Evolutionary conservation across 2,329 filamentous ascomycete species (phyloP).

Genomic region (Aspergillus sp.): DNA sequence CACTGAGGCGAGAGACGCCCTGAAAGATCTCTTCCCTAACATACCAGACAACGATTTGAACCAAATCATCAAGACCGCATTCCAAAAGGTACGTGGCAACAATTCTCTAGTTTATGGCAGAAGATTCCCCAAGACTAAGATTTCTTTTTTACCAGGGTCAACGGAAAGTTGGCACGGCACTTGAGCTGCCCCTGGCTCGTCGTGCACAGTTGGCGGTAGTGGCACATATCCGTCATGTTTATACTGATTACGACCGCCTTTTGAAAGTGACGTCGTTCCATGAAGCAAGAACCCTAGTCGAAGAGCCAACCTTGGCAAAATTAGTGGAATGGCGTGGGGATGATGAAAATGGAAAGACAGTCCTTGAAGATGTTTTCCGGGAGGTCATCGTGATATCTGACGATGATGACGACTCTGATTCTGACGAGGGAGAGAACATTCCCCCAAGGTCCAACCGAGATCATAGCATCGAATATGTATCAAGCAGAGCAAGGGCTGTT

Average conservation of each 20-base stretch:
- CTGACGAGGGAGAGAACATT: conserved; percentile 31
- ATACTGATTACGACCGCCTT: conserved; percentile 55
- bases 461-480: conserved; percentile 37
- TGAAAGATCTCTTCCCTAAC: conserved; percentile 55
- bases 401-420: conserved; percentile 43
- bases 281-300: conserved; percentile 48
- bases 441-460: conserved; percentile 22
- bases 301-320: conserved; percentile 48
- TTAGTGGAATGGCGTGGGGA: conserved; percentile 57
- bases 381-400: conserved; percentile 58
- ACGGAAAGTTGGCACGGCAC: conserved; percentile 50
- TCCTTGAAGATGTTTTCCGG: conserved; percentile 54
- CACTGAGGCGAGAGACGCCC: conserved; percentile 50
- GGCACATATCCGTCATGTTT: conserved; percentile 54
- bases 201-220: conserved; percentile 54
- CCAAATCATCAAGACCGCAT: conserved; percentile 52
- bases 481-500: conserved; percentile 29
- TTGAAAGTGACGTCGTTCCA: conserved; percentile 46
- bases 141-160: conserved; percentile 36
- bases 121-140: conserved; percentile 5
- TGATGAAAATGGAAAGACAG: conserved; percentile 44
- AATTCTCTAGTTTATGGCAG: conserved; percentile 4
- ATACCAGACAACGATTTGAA: conserved; percentile 52
- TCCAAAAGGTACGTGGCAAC: conserved; percentile 44
- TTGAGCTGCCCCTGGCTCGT: conserved; percentile 46